phyloP scores from a whole-genome alignment of 306 rosid genomes.

The Fragaria ananassa region DNA sequence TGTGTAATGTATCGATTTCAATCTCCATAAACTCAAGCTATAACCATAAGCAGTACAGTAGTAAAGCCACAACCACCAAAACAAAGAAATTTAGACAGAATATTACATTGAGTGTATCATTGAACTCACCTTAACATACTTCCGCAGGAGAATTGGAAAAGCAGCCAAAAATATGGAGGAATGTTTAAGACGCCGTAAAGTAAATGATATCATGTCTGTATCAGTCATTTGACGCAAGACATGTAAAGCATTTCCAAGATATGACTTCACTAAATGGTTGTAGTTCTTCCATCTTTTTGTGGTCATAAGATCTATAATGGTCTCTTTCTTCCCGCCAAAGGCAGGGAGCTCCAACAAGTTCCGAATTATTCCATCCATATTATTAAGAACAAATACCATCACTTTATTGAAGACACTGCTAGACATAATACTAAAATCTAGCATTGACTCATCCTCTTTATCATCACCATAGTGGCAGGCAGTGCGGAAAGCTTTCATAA shows the following conservation, averaged over 20 bases:
- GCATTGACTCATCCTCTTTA: slow-evolving; percentile 42
- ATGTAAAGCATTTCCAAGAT: slow-evolving; percentile 89
- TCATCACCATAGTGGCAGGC: slow-evolving; percentile 99
- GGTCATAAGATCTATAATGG: slow-evolving; percentile 54
- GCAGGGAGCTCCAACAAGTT: slow-evolving; percentile 71
- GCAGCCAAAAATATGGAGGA: slow-evolving; percentile 82
- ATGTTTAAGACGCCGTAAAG: slow-evolving; percentile 68
- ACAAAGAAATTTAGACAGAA: slow-evolving; percentile 26
- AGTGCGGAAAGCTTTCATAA: slow-evolving; percentile 73
- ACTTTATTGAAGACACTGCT: slow-evolving; percentile 83
- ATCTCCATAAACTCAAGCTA: slow-evolving; percentile 4
- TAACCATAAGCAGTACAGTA: too few relatives aligned
- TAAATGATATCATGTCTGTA: slow-evolving; percentile 82
- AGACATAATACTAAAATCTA: slow-evolving; percentile 67
- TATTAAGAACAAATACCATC: slow-evolving; percentile 74
- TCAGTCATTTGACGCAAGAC: slow-evolving; percentile 97
- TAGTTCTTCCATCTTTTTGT: slow-evolving; percentile 71
- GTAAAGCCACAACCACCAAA: slow-evolving; percentile 11
- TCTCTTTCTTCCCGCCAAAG: slow-evolving; percentile 81
- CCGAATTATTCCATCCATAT: slow-evolving; percentile 88
- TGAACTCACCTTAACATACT: slow-evolving; percentile 69
- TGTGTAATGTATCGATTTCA: background rate
- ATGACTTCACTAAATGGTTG: slow-evolving; percentile 77
- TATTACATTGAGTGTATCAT: background rate
- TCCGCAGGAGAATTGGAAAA: slow-evolving; percentile 82